phyloP scores from a whole-genome alignment of 2,329 filamentous ascomycete genomes.

The Phaeosphaeria sp. region DNA sequence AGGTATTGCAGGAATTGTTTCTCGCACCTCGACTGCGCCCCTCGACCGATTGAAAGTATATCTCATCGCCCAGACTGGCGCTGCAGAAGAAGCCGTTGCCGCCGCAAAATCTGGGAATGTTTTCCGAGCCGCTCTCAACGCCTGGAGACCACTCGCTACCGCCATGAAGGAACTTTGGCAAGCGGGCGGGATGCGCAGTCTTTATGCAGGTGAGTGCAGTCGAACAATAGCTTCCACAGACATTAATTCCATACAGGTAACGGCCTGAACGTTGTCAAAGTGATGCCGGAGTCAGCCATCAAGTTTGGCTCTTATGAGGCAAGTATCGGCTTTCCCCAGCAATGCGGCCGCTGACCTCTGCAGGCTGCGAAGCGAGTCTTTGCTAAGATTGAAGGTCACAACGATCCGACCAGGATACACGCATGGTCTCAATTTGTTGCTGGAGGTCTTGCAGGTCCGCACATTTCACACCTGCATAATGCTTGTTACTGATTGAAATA shows the following conservation, averaged over 20 bases:
- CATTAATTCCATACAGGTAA: conserved; percentile 68
- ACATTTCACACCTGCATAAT: background rate
- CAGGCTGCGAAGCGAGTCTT: conserved; percentile 85
- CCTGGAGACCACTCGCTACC: conserved; percentile 71
- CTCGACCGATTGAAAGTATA: conserved; percentile 98
- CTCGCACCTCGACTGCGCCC: conserved; percentile 91
- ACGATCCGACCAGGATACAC: conserved; percentile 78
- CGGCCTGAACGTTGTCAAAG: conserved; percentile 93
- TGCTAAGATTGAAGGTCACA: conserved; percentile 85
- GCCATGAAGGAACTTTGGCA: conserved; percentile 82
- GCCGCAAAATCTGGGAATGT: conserved; percentile 75
- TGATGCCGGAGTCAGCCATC: conserved; percentile 98
- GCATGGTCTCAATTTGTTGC: conserved; percentile 88
- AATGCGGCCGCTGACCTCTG: conserved; percentile 15
- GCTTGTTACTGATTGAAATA: conserved; percentile 9
- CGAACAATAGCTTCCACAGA: background rate
- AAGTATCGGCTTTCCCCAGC: conserved; percentile 23
- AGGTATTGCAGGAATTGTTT: conserved; percentile 91
- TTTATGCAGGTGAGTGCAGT: conserved; percentile 80
- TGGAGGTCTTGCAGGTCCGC: conserved; percentile 75
- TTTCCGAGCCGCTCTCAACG: conserved; percentile 68
- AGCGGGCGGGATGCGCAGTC: conserved; percentile 82
- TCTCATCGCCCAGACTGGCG: conserved; percentile 86
- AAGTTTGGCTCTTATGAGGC: conserved; percentile 97
- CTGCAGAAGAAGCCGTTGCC: conserved; percentile 64